Percentiles rank a stretch among this genome's conserved stretches.
Evolutionary conservation across 345 rosid species (phyloP).

Genomic region (Citrus glauca): DNA sequence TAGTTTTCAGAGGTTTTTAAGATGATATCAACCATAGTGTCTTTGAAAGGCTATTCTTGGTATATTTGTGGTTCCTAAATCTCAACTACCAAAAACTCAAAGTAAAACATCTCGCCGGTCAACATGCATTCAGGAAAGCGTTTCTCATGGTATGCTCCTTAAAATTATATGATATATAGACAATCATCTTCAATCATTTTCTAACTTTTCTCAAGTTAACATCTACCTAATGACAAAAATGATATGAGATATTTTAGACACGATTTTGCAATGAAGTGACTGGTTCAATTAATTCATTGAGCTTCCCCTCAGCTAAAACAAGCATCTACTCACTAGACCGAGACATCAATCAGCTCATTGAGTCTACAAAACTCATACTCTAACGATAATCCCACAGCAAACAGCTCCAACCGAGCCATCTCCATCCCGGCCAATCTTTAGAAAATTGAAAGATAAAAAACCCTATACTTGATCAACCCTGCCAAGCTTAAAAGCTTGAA

Average conservation of each 20-base stretch:
- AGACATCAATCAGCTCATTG: not conserved
- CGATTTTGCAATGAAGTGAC: not conserved
- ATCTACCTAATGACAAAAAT: not conserved
- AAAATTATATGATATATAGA: not conserved
- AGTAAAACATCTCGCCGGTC: not conserved
- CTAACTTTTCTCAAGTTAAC: not conserved
- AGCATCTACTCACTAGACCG: not conserved
- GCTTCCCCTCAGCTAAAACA: not conserved
- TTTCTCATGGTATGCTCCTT: not conserved
- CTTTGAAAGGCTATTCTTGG: not conserved
- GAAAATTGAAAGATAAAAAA: not conserved
- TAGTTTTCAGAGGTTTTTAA: not conserved
- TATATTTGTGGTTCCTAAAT: not conserved
- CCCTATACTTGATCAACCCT: not conserved
- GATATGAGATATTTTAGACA: not conserved
- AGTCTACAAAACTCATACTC: not conserved
- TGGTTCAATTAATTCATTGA: not conserved
- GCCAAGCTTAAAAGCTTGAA: not conserved
- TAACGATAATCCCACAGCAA: not conserved
- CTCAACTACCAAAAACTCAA: not conserved
- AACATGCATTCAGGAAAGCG: not conserved
- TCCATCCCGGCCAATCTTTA: not conserved
- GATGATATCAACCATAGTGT: not conserved
- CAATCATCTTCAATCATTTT: not conserved
- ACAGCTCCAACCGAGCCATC: not conserved